Percentiles rank a stretch among this genome's conserved stretches.
Conservation (phyloP, 75 land plant species). For the Picea glauca region DNA sequence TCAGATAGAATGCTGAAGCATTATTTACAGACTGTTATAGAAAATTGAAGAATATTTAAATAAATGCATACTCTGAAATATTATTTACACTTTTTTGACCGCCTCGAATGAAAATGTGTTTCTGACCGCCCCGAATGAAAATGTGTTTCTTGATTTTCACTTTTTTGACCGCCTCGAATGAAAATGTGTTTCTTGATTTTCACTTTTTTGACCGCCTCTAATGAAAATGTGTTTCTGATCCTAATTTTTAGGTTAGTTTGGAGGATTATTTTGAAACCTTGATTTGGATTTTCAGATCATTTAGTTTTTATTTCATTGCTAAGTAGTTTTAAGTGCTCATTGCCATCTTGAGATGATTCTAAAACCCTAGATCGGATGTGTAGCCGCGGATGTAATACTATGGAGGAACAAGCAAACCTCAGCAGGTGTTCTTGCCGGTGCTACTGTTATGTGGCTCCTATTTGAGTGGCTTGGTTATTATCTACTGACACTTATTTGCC, state of each 20-base stretch:
- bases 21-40: too few species aligned
- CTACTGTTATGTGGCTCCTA: conserved; percentile 62
- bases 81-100: too few species aligned
- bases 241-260: not conserved
- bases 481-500: conserved; percentile 54
- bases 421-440: conserved; percentile 47
- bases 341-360: not conserved
- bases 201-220: not conserved
- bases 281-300: not conserved
- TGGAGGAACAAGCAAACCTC: conserved; percentile 85
- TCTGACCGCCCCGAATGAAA: too few species aligned
- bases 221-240: not conserved
- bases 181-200: not conserved
- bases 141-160: not conserved
- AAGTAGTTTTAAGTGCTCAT: not conserved
- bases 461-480: conserved; percentile 72
- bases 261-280: not conserved
- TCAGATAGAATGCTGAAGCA: too few species aligned
- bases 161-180: not conserved
- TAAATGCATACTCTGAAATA: too few species aligned
- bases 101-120: too few species aligned
- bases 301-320: not conserved
- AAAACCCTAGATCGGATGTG: not conserved
- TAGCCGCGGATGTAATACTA: conserved; percentile 77
- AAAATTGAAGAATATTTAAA: too few species aligned